phyloP scores from a whole-genome alignment of 2,329 filamentous ascomycete genomes.

The Fusarium sp. region DNA sequence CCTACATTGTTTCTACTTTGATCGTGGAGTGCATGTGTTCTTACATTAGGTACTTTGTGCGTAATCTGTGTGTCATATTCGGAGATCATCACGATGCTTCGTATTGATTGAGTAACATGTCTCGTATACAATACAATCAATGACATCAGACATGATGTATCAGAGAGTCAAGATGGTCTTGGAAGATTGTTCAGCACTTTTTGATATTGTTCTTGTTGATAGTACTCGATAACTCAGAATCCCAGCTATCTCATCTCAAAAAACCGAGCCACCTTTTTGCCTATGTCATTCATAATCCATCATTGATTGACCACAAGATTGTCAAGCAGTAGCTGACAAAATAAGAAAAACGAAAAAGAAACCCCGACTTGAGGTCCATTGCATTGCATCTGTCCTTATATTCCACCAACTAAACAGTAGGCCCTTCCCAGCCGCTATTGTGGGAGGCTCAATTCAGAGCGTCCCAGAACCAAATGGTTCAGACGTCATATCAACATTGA shows the following conservation, averaged over 20 bases:
- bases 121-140: neutral
- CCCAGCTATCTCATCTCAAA: neutral
- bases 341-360: constrained; percentile 11
- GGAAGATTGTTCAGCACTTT: neutral
- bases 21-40: neutral
- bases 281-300: constrained; percentile 23
- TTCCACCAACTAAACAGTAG: neutral
- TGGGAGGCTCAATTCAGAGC: neutral
- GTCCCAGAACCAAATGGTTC: neutral
- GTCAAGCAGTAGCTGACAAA: neutral
- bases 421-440: neutral
- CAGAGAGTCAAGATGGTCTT: neutral
- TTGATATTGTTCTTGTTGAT: constrained; percentile 11
- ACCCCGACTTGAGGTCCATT: neutral
- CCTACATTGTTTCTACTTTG: neutral
- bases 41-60: neutral
- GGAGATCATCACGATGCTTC: neutral
- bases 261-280: constrained; percentile 22
- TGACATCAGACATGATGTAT: neutral
- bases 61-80: neutral
- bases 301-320: constrained; percentile 7
- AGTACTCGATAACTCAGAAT: neutral
- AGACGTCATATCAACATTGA: constrained; percentile 1
- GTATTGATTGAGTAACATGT: neutral
- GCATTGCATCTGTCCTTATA: neutral